Base-by-base conservation (phyloP, 495 filamentous ascomycete species). In the Aspergillus affinis region DNA sequence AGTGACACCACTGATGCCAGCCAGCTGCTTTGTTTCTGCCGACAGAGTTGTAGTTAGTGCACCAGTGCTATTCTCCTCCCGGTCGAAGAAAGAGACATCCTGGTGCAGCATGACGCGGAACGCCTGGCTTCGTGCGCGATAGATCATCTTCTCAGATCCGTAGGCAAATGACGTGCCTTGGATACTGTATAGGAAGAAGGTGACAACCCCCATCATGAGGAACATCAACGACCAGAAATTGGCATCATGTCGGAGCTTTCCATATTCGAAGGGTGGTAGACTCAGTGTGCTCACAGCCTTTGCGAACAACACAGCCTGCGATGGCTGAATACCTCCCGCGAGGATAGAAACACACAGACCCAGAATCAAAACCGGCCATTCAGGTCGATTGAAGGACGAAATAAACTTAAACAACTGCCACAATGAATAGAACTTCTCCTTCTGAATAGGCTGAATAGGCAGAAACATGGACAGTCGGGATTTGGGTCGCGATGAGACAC, bases 171-270 rank as follows among this genome's bases (percentile, higher is more conserved):
- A 75, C 15, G 89, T 61, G 29, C 91, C 93, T 65, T 95, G 89
- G 26, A 65, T 59, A 36, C 80, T 75, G 66, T 89, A 90, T 2
- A 88, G 80, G 46, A 92, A 64, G 60, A 96, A 84, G 62, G 88
- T 84, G 21, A 87, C 81, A 48, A 94, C 63, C 4, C 88, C 94
- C 5, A 96, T 83, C 85, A 97, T 92, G 27, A 98, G 81, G 69
- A 94, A 98, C 91, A 98, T 96, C 53, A 86, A 73, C 21, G 83
- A 85, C 93, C 94, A 98, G 75, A 97, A 98, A 64, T 94, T 86
- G 48, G 85, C 84, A 29, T 90, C 85, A 4, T 81, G 77, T 45
- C 87, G 81, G 20, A 95, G 71, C 56, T 79, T 69, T 44, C 45
- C 77, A 60, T 75, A 82, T 61, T 78, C 27, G 1, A 36, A 51